Conservation (phyloP, 2,329 filamentous ascomycete species). For the Aspergillus arachidicola region DNA sequence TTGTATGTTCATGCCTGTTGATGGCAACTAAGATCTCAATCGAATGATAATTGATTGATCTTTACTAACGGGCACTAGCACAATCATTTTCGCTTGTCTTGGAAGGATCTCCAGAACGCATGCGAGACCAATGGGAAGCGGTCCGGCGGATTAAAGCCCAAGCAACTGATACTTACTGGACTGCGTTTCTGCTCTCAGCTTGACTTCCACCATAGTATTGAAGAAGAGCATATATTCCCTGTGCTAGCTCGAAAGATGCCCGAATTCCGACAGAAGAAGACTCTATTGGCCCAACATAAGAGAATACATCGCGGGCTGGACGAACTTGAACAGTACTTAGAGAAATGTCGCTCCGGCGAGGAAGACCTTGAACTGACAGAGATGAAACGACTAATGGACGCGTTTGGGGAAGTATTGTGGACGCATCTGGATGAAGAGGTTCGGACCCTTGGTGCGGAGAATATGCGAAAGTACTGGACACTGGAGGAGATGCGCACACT, state of each 20-base stretch:
- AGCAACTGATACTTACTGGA: conserved; percentile 68
- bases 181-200: conserved; percentile 72
- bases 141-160: conserved; percentile 65
- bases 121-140: conserved; percentile 59
- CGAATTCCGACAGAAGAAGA: conserved; percentile 67
- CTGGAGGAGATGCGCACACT: conserved; percentile 71
- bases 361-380: conserved; percentile 57
- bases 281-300: conserved; percentile 73
- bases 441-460: conserved; percentile 73
- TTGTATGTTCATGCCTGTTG: conserved; percentile 51
- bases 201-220: conserved; percentile 77
- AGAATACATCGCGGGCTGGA: conserved; percentile 78
- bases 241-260: conserved; percentile 76
- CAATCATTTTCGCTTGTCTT: conserved; percentile 73
- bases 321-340: conserved; percentile 66
- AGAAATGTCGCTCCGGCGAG: conserved; percentile 64
- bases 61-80: conserved; percentile 55
- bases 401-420: conserved; percentile 79
- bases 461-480: conserved; percentile 84
- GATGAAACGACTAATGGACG: conserved; percentile 73
- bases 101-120: conserved; percentile 70
- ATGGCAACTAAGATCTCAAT: too few relatives aligned
- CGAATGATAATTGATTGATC: background rate
- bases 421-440: conserved; percentile 85
- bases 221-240: conserved; percentile 81